Percentiles rank a stretch among this genome's conserved stretches.
phyloP scores from a whole-genome alignment of 1,284 basidiomycete species.

The Microbotryomycetes sp. region DNA sequence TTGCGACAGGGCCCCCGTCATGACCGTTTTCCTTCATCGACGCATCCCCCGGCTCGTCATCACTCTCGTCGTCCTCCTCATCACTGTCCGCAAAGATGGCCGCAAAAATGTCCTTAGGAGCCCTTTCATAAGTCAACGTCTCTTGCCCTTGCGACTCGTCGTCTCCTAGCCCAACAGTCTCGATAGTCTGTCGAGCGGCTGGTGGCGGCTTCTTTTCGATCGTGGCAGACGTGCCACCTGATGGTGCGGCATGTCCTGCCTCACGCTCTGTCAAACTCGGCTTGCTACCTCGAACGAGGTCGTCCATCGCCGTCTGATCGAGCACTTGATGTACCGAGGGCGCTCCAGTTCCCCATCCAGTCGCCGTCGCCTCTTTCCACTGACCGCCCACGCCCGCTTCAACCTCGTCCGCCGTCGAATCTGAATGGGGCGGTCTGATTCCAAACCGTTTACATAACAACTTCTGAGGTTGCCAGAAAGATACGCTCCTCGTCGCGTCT shows the following conservation, averaged over 20 bases:
- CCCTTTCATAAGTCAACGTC: slow-evolving; percentile 76
- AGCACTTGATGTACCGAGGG: slow-evolving; percentile 16
- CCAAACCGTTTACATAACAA: slow-evolving; percentile 92
- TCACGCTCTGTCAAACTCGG: background rate
- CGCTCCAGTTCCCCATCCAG: slow-evolving; percentile 2
- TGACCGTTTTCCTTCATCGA: slow-evolving; percentile 17
- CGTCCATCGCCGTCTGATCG: slow-evolving; percentile 24
- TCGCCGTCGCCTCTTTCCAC: slow-evolving; percentile 26
- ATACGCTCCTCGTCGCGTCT: slow-evolving; percentile 63
- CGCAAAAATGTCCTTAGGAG: slow-evolving; percentile 87
- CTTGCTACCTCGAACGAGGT: slow-evolving; percentile 7
- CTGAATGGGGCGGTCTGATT: slow-evolving; percentile 70
- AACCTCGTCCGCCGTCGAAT: slow-evolving; percentile 30
- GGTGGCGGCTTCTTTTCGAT: slow-evolving; percentile 2
- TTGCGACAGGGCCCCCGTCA: slow-evolving; percentile 13
- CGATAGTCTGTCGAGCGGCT: slow-evolving; percentile 29
- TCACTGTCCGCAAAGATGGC: slow-evolving; percentile 52
- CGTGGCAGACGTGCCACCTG: background rate
- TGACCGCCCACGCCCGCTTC: slow-evolving; percentile 5
- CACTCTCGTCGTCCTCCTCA: slow-evolving; percentile 48
- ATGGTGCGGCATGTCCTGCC: background rate
- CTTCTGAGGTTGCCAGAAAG: slow-evolving; percentile 65
- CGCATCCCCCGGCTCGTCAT: slow-evolving; percentile 38
- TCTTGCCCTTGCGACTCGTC: slow-evolving; percentile 79
- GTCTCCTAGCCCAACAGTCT: slow-evolving; percentile 68